Base-by-base conservation (phyloP, 768 basidiomycete species). In the Psilocybe cyanescens region DNA sequence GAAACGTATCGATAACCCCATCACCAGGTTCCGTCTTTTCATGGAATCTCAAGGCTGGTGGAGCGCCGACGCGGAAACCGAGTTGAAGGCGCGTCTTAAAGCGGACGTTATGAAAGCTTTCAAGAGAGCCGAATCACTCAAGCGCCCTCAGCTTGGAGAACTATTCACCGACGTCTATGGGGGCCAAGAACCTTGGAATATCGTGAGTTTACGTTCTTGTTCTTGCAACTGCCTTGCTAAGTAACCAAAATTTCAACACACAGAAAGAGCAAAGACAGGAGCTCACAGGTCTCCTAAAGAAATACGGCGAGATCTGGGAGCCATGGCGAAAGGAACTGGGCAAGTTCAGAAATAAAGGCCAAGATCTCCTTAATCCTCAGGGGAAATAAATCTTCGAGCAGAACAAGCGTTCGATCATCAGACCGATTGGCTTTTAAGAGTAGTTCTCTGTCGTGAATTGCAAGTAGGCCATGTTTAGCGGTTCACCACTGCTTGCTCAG, bases 1-100 rank as follows among this genome's bases (percentile, higher is more conserved):
- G 69, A 95, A 94, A 76, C 88, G 92, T 33, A 87, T 97, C 58
- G 93, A 97, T 63, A 95, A 96, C 71, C 95, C 95, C 1, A 86
- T 95, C 60, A 81, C 83, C 28, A 88, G 95, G 31, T 92, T 96
- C 76, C 84, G 93, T n/a, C 72, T 89, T 17, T 97, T 87, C 77
- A 83, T 97, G 78, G 92, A 95, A 70, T 84, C 87, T 16, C 82
- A 78, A 54, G 87, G 88, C 7, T 96, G 95, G 93, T 97, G 95
- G 95, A 79, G 86, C 57, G 83, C 81, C 14, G 77, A 83, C 44
- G 87, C 89, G 17, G 95, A 98, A 69, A 85, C 86, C 28, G 84
- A 83, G 39, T 77, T 93, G 58, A 91, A 91, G 71, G 77, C 82
- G 12, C 79, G 81, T 44, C 79, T 91, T 48, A 93, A 88, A 75